Evolutionary conservation across 306 rosid species (phyloP).

Genomic region (Mimosa bimucronata): DNA sequence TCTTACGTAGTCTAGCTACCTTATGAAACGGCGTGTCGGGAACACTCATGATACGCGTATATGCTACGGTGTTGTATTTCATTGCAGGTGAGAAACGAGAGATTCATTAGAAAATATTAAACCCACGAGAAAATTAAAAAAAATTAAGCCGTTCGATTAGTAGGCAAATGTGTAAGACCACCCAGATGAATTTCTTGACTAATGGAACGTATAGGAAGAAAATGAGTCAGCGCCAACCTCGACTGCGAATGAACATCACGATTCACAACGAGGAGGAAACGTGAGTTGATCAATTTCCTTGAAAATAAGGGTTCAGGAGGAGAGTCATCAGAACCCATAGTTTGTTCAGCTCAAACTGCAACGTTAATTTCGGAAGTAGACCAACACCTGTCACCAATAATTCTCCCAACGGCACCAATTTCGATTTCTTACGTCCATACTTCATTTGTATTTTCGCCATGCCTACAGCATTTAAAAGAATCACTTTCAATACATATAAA

Average conservation of each 20-base stretch:
- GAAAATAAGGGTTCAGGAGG: background rate
- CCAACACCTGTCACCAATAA: background rate
- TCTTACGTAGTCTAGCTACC: too few relatives aligned
- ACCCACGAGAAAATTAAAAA: background rate
- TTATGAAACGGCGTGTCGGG: too few relatives aligned
- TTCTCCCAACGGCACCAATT: background rate
- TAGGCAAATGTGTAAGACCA: background rate
- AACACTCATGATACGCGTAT: too few relatives aligned
- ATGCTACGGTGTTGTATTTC: too few relatives aligned
- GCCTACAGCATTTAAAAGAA: background rate
- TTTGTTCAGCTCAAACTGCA: background rate
- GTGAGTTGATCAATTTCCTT: background rate
- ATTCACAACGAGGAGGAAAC: background rate
- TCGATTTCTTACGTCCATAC: background rate
- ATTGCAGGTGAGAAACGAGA: background rate
- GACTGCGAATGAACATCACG: background rate
- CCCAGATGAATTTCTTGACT: constrained; percentile 31
- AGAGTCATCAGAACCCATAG: background rate
- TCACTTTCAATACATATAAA: too few relatives aligned
- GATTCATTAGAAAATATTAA: background rate
- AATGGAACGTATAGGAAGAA: constrained; percentile 2
- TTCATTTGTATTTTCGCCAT: background rate
- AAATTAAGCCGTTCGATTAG: background rate
- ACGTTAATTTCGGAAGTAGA: background rate
- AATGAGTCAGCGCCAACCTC: constrained; percentile 2